These are phyloP conservation scores for Pseudogymnoascus verrucosus DNA, from an alignment of 2,329 filamentous ascomycete species.

Conservation along the genomic window DNA sequence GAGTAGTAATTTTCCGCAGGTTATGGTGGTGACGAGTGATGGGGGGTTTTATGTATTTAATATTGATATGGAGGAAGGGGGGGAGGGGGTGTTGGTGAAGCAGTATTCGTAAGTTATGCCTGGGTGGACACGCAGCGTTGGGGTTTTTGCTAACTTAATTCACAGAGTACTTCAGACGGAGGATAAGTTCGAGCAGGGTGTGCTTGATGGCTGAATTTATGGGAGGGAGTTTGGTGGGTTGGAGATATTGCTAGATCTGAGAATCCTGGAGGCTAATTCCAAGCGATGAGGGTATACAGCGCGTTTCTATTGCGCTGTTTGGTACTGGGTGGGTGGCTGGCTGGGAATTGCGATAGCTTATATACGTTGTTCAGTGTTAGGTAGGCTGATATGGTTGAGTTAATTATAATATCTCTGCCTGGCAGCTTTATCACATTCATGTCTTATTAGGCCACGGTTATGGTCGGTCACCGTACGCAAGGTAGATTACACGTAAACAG, in stretches of 20 bases:
- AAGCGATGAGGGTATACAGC: neutral
- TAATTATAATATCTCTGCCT: neutral
- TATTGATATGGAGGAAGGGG: constrained; percentile 88
- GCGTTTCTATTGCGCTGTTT: neutral
- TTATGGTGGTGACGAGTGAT: constrained; percentile 97
- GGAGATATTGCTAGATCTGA: neutral
- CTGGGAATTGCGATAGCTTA: neutral
- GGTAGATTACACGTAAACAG: no score
- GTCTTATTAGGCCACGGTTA: neutral
- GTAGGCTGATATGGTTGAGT: neutral
- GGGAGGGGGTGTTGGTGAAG: constrained; percentile 83
- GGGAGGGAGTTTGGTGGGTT: neutral
- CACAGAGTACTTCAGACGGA: neutral
- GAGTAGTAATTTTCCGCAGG: constrained; percentile 87
- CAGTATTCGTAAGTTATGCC: constrained; percentile 88
- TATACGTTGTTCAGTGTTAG: neutral
- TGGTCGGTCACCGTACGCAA: no score
- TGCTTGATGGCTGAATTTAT: neutral
- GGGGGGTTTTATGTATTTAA: constrained; percentile 93
- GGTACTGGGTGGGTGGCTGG: neutral
- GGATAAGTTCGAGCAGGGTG: constrained; percentile 2
- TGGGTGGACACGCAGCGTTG: no score
- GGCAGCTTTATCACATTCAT: neutral
- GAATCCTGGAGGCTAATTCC: neutral
- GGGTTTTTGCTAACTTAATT: no score